Evolutionary conservation across 768 basidiomycete genomes (phyloP), one percentile per base, ranked within the genome.

Genomic region (Agaricus subrufescens): DNA sequence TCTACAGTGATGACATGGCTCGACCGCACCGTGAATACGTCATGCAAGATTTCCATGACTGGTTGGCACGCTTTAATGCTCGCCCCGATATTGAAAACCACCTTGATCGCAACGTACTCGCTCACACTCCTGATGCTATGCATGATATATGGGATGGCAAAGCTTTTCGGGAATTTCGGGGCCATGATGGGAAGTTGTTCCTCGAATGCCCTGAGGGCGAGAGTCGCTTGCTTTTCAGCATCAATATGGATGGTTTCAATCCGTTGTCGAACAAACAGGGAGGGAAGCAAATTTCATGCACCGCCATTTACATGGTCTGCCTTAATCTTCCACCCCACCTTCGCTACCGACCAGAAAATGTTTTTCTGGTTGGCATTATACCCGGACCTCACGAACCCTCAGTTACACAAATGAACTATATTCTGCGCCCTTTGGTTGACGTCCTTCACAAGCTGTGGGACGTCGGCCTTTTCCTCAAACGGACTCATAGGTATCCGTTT

Each of bases 371-470:
- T 1, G 73, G 69, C 1, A 64, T 29, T 58, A 58, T 62, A 10
- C 59, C 63, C 6, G 61, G 63, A 3, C 63, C 63, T 8, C 39
- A 50, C 4, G 53, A 71, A 34, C 74, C 77, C 2, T 58, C 58
- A 0, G 53, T 65, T 0, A 44, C 66, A 0, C 59, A 72, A 30
- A 62, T 76, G 2, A 75, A 78, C 34, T 69, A 71, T 37, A 50
- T 70, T n/a, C 61, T 79, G 4, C 7, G 19, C 0, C 73, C 71
- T 0, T 66, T 78, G 10, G 65, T 78, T 10, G 62, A 73, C 31
- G 66, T 72, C 15, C 62, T 77, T 2, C 40, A 68, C 0, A 14
- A 44, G 0, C 58, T 69, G 3, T 79, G 70, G 66, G 3, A 56
- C n/a, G 27, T 52, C 4, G 72, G 75, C 4, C 45, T 72, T 4